phyloP scores from a whole-genome alignment of 192 early-diverging fungal genomes.

The Coemansia nantahalensis region DNA sequence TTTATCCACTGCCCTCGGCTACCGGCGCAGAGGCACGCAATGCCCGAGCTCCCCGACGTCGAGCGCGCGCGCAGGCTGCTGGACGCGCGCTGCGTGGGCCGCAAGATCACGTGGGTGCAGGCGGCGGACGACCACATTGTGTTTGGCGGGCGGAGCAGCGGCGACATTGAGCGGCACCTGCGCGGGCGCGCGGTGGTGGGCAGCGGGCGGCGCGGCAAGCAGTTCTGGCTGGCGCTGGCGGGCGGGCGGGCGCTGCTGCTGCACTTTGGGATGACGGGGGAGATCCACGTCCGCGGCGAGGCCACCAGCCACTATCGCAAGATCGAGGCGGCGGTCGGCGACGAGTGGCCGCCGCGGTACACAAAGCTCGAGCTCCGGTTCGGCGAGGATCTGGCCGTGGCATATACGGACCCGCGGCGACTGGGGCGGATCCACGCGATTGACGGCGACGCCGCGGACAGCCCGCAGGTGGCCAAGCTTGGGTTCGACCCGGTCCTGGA shows the following conservation, averaged over 20 bases:
- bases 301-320: slow-evolving; percentile 24
- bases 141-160: slow-evolving; percentile 16
- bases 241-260: slow-evolving; percentile 40
- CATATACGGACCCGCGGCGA: slow-evolving; percentile 68
- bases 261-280: slow-evolving; percentile 80
- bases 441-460: slow-evolving; percentile 45
- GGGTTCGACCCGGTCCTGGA: slow-evolving; percentile 74
- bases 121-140: slow-evolving; percentile 56
- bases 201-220: slow-evolving; percentile 73
- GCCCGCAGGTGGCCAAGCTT: slow-evolving; percentile 58
- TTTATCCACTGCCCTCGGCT: no score
- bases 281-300: slow-evolving; percentile 26
- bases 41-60: slow-evolving; percentile 75
- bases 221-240: slow-evolving; percentile 57
- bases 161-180: slow-evolving; percentile 40
- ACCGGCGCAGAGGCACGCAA: slow-evolving; percentile 9
- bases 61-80: slow-evolving; percentile 63
- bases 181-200: slow-evolving; percentile 55
- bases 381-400: slow-evolving; percentile 18
- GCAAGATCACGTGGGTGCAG: slow-evolving; percentile 50
- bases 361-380: slow-evolving; percentile 61
- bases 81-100: slow-evolving; percentile 54
- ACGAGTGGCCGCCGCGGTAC: slow-evolving; percentile 55
- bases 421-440: slow-evolving; percentile 66
- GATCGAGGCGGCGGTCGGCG: slow-evolving; percentile 17